These are phyloP conservation scores for Tothia fuscella DNA, from an alignment of 2,329 filamentous ascomycete genomes.

Conservation along the genomic window DNA sequence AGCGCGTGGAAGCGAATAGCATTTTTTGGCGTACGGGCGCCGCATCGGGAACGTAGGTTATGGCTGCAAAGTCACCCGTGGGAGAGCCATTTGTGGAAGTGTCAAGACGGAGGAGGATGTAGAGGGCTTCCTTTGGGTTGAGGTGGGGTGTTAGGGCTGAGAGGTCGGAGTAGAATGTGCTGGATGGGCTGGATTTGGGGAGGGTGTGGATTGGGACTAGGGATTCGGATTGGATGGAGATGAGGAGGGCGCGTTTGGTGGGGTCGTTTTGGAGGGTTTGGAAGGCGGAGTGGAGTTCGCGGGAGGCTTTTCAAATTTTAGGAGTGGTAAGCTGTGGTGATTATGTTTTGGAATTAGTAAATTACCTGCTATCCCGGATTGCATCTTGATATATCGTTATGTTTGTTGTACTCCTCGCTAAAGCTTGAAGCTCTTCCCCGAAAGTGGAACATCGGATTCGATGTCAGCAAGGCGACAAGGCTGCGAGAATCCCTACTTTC, in stretches of 20 bases:
- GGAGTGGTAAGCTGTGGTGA: slow-evolving; percentile 13
- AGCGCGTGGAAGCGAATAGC: slow-evolving; percentile 67
- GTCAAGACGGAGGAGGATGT: slow-evolving; percentile 62
- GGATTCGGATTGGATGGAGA: slow-evolving; percentile 56
- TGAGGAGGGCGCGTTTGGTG: slow-evolving; percentile 56
- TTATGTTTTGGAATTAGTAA: not conserved
- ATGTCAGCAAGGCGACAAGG: no score
- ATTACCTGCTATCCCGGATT: slow-evolving; percentile 66
- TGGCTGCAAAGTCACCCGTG: slow-evolving; percentile 40
- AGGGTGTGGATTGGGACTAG: slow-evolving; percentile 51
- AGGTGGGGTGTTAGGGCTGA: slow-evolving; percentile 50
- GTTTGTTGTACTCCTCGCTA: not conserved
- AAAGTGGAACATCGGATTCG: no score
- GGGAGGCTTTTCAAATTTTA: slow-evolving; percentile 55
- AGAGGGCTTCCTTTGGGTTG: slow-evolving; percentile 54
- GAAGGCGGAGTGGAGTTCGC: slow-evolving; percentile 67
- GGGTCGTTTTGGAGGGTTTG: slow-evolving; percentile 51
- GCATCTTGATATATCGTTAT: slow-evolving; percentile 41
- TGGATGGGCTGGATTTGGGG: slow-evolving; percentile 34
- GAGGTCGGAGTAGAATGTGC: slow-evolving; percentile 53
- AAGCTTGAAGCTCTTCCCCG: no score
- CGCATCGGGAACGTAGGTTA: slow-evolving; percentile 68
- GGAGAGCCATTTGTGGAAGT: slow-evolving; percentile 23
- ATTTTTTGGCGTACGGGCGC: slow-evolving; percentile 78
- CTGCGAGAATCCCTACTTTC: no score